phyloP scores from a whole-genome alignment of 2,329 filamentous ascomycete genomes.

The Sporothrix luriei region DNA sequence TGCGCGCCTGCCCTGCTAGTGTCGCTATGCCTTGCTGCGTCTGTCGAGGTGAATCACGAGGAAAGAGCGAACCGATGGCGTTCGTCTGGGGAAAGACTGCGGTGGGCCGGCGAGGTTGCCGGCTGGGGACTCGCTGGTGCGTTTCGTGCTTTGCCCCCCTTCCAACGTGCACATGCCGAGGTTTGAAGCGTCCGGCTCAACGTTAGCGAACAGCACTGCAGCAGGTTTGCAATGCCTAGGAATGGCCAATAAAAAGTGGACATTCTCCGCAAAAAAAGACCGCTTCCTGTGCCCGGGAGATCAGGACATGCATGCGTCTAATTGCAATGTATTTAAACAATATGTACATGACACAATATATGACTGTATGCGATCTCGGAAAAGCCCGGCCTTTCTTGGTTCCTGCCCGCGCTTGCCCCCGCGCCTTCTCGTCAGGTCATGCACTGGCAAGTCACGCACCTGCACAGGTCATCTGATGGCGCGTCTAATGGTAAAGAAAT shows the following conservation, averaged over 20 bases:
- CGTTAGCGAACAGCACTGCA: slow-evolving; percentile 28
- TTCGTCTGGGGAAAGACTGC: slow-evolving; percentile 14
- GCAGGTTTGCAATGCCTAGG: not conserved
- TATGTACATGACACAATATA: no score
- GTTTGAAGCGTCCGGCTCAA: slow-evolving; percentile 27
- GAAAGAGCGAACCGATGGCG: slow-evolving; percentile 28
- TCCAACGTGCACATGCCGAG: slow-evolving; percentile 30
- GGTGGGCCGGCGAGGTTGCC: not conserved
- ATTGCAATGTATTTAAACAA: slow-evolving; percentile 2
- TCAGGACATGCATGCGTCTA: not conserved
- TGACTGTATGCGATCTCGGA: slow-evolving; percentile 18
- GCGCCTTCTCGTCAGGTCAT: slow-evolving; percentile 9
- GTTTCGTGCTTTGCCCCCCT: slow-evolving; percentile 17
- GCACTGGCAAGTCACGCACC: slow-evolving; percentile 3
- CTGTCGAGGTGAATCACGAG: slow-evolving; percentile 25
- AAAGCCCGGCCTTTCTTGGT: slow-evolving; percentile 29
- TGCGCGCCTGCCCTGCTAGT: slow-evolving; percentile 24
- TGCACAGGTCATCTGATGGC: slow-evolving; percentile 12
- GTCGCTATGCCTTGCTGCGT: slow-evolving; percentile 11
- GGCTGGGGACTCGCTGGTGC: not conserved
- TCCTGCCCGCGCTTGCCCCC: not conserved
- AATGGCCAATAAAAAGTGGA: slow-evolving; percentile 13
- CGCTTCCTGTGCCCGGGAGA: slow-evolving; percentile 1
- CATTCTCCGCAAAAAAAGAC: not conserved
- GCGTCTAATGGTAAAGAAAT: no score